A percentile compares a stretch with the other conserved stretches of the same genome.
Evolutionary conservation across 129 eudicot species (phyloP).

Genomic region (Pulicaria dysenterica): DNA sequence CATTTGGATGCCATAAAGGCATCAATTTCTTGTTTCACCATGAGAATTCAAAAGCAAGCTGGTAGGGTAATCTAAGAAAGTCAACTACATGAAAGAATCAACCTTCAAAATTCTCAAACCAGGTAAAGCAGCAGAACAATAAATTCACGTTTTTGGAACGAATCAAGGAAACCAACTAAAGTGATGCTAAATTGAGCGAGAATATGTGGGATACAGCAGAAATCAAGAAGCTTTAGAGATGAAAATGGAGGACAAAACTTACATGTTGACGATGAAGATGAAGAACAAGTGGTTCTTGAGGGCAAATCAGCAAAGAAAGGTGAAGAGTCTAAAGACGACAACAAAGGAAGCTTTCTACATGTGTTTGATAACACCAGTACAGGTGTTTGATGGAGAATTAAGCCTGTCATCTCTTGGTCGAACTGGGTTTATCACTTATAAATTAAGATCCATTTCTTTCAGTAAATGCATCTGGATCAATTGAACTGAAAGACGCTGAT

Average conservation of each 20-base stretch:
- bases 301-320: conserved; percentile 38
- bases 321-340: conserved; percentile 31
- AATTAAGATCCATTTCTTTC: conserved; percentile 24
- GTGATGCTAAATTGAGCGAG: conserved; percentile 4
- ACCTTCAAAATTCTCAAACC: not conserved
- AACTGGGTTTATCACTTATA: conserved; percentile 24
- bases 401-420: conserved; percentile 20
- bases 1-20: not conserved
- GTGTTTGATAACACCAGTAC: conserved; percentile 20
- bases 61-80: not conserved
- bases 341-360: conserved; percentile 23
- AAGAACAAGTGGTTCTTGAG: conserved; percentile 35
- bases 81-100: not conserved
- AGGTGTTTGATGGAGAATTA: conserved; percentile 31
- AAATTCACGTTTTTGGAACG: too few relatives aligned
- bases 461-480: conserved; percentile 27
- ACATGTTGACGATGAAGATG: conserved; percentile 26
- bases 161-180: not conserved
- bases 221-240: not conserved
- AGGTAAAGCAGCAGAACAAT: too few relatives aligned
- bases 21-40: too few relatives aligned
- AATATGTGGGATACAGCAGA: not conserved
- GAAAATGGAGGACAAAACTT: conserved; percentile 30
- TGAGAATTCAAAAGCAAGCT: conserved; percentile 6
- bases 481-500: conserved; percentile 2